Evolutionary conservation across 352 stramenopile genomes (phyloP).

Genomic region (Pythium aquatile): DNA sequence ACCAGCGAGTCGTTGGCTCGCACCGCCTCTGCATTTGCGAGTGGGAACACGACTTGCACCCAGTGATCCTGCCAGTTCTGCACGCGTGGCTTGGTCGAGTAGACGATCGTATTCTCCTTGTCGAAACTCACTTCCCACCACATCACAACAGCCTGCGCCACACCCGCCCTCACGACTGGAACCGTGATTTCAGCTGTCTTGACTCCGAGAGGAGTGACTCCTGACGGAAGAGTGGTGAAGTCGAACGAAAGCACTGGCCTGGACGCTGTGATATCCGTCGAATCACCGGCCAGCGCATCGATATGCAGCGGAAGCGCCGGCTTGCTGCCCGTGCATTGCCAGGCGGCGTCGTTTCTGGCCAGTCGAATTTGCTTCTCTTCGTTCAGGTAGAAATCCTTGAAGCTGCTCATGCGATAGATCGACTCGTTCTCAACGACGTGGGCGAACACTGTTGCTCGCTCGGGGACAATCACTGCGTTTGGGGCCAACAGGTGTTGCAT

Average conservation of each 20-base stretch:
- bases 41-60: slow-evolving; percentile 75
- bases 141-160: slow-evolving; percentile 71
- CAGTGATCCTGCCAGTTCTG: slow-evolving; percentile 87
- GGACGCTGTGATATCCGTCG: slow-evolving; percentile 41
- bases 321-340: slow-evolving; percentile 57
- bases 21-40: slow-evolving; percentile 35
- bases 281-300: slow-evolving; percentile 35
- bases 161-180: slow-evolving; percentile 32
- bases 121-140: slow-evolving; percentile 81
- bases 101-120: slow-evolving; percentile 43
- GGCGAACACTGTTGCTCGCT: slow-evolving; percentile 64
- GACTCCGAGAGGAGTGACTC: slow-evolving; percentile 14
- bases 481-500: slow-evolving; percentile 55
- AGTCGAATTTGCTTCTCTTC: slow-evolving; percentile 34
- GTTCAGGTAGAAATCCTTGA: slow-evolving; percentile 34
- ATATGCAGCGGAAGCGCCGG: slow-evolving; percentile 71
- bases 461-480: slow-evolving; percentile 64
- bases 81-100: slow-evolving; percentile 58
- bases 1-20: slow-evolving; percentile 28
- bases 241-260: slow-evolving; percentile 60
- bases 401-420: slow-evolving; percentile 71
- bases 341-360: slow-evolving; percentile 53
- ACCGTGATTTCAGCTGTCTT: slow-evolving; percentile 43
- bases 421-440: slow-evolving; percentile 65
- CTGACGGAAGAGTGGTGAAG: slow-evolving; percentile 44